Evolutionary conservation across 2,329 filamentous ascomycete species (phyloP), one percentile per base, ranked within the genome.

Genomic region (Cladosporium phlei): DNA sequence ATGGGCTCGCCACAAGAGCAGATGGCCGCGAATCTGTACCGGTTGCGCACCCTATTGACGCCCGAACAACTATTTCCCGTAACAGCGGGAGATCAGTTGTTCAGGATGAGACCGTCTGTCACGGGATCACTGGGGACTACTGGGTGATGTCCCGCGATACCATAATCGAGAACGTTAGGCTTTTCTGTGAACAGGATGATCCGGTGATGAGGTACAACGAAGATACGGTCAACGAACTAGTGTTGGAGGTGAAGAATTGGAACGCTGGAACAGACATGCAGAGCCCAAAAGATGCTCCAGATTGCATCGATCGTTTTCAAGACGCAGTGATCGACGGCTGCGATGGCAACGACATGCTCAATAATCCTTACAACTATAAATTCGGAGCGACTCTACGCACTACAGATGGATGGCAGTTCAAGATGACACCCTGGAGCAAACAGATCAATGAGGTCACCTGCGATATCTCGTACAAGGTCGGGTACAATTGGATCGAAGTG

Each of bases 311-410:
- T 5, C 47, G 47, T 2, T 45, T 49, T 19, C 14, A 30, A 11
- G 22, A 17, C n/a, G 32, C 39, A 16, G 38, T 48, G n/a, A 46
- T 49, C 34, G 39, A 49, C 32, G 40, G 47, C 14, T 49, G 47
- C 27, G 47, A 49, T 12, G 47, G 47, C n/a, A 28, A 21, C 16
- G 42, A 49, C 17, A 8, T 11, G 16, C 19, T 39, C 19, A 45
- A 46, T 32, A 49, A 49, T 19, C 47, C 47, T 4, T 39, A 46
- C 33, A 39, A 49, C 27, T 46, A 46, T 40, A 49, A 49, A 19
- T 49, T 46, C 42, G 47, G 47, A 17, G 19, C 40, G 6, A 45
- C 33, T 9, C 28, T 46, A 10, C 30, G 24, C 17, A 46, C 47
- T 5, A 40, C 21, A 10, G 39, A 49, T 28, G 47, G 47, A 3